Evolutionary conservation across 169 alveolate species (phyloP), one percentile per base, ranked within the genome.

Genomic region (Plasmodium ovale): DNA sequence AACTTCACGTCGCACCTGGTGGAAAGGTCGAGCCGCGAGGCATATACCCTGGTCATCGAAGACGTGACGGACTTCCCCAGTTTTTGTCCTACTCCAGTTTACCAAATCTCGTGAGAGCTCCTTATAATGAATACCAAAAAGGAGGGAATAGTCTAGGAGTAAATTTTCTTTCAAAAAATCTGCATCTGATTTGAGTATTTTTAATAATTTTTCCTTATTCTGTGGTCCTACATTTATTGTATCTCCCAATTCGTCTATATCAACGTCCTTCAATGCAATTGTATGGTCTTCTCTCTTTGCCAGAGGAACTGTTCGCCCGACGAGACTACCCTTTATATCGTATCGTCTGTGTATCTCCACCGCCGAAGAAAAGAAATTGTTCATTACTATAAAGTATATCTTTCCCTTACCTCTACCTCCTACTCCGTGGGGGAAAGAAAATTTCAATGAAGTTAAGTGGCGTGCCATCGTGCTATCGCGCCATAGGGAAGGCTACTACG

Each of bases 341-440:
- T 91, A 97, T 89, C 99, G 93, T 47, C 97, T 87, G 85, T 96
- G 97, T 9, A 97, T 93, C 44, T 96, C 97, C 29, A 96, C 98
- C 0, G 97, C 94, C 21, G 99, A 97, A 73, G 97, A 96, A 88
- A 98, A 98, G 54, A 98, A 96, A 93, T 98, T 98, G 59, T 95
- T 96, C 99, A 98, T 98, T 29, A 98, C 98, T n/a, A 98, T 96
- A 84, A 98, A 98, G 94, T 97, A 98, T 49, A 96, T 88, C 79
- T 96, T 95, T 49, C 65, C 58, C 44, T 16, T 59, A 96, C 87
- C 79, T 96, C 95, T 49, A 64, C 58, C 44, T 16, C 42, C 21
- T 49, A 19, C 31, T 49, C 88, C 60, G 35, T 1, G 56, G 54
- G 92, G 73, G 88, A 67, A n/a, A 23, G 56, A 21, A 16, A n/a